These are phyloP conservation scores for Ilyonectria robusta DNA, from an alignment of 2,329 filamentous ascomycete genomes.

Conservation along the genomic window DNA sequence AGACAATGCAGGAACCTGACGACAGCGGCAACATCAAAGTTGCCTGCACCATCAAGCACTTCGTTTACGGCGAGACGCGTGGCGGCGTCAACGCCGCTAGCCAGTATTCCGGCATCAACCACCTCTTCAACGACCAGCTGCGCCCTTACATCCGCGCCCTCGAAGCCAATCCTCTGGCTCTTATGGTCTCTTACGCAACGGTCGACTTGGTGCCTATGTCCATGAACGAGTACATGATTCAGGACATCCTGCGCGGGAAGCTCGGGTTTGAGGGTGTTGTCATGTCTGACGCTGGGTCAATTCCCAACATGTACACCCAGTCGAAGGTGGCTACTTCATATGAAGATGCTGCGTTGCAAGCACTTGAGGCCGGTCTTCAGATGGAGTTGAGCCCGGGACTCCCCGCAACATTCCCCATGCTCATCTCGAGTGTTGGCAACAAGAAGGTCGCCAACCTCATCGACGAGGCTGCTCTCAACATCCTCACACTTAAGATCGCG, in stretches of 20 bases:
- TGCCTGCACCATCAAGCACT: conserved; percentile 55
- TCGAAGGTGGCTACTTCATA: conserved; percentile 48
- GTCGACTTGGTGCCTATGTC: conserved; percentile 51
- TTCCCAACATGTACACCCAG: conserved; percentile 47
- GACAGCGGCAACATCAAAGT: conserved; percentile 51
- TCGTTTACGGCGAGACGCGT: conserved; percentile 50
- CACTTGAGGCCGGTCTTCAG: conserved; percentile 47
- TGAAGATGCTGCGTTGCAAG: conserved; percentile 45
- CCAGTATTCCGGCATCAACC: conserved; percentile 51
- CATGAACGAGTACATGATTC: conserved; percentile 51
- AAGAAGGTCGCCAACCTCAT: conserved; percentile 41
- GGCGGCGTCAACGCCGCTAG: conserved; percentile 54
- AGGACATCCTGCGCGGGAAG: conserved; percentile 42
- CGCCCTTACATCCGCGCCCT: conserved; percentile 50
- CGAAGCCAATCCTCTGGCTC: conserved; percentile 45
- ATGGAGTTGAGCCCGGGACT: conserved; percentile 48
- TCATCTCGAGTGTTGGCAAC: conserved; percentile 40
- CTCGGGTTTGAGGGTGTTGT: conserved; percentile 52
- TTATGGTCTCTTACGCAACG: conserved; percentile 53
- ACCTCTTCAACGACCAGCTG: conserved; percentile 52
- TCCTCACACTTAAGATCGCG: conserved; percentile 50
- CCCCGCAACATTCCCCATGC: conserved; percentile 41
- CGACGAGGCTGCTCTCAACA: conserved; percentile 43
- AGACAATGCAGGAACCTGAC: conserved; percentile 54
- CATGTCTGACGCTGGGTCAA: conserved; percentile 52